Percentiles rank a stretch among this genome's conserved stretches.
These are phyloP conservation scores for Rosa persica DNA, from an alignment of 306 rosid genomes.

Conservation along the genomic window DNA sequence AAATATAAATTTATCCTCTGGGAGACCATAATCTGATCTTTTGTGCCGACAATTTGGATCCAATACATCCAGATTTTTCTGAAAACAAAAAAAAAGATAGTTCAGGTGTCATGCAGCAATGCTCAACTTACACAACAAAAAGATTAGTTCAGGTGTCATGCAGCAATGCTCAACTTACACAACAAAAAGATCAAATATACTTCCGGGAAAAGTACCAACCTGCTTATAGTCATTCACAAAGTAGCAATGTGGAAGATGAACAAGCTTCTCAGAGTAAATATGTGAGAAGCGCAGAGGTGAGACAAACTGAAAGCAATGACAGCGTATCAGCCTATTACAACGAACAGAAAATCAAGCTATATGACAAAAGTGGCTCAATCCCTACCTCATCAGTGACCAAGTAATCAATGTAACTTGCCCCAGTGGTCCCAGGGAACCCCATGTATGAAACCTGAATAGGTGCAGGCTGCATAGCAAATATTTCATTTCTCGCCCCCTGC, in stretches of 20 bases:
- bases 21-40: slow-evolving; percentile 86
- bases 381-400: slow-evolving; percentile 91
- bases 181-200: not conserved
- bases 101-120: not conserved
- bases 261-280: slow-evolving; percentile 94
- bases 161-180: not conserved
- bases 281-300: slow-evolving; percentile 73
- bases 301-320: slow-evolving; percentile 66
- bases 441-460: slow-evolving; percentile 98
- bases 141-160: not conserved
- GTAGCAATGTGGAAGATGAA: slow-evolving; percentile 97
- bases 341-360: not conserved
- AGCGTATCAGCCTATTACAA: not conserved
- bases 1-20: slow-evolving; percentile 86
- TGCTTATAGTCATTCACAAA: slow-evolving; percentile 97
- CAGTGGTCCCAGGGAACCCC: slow-evolving; percentile 99
- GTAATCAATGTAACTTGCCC: slow-evolving; percentile 85
- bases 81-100: slow-evolving; percentile 30
- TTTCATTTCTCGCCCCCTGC: slow-evolving; percentile 97
- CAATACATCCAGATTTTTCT: slow-evolving; percentile 92
- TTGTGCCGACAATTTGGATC: slow-evolving; percentile 76
- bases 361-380: slow-evolving; percentile 7
- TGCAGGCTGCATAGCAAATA: slow-evolving; percentile 93
- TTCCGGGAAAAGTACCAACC: slow-evolving; percentile 42
- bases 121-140: not conserved